Evolutionary conservation across 78 protist species (phyloP), one percentile per base, ranked within the genome.

Genomic region (Dictyostelium purpureum): DNA sequence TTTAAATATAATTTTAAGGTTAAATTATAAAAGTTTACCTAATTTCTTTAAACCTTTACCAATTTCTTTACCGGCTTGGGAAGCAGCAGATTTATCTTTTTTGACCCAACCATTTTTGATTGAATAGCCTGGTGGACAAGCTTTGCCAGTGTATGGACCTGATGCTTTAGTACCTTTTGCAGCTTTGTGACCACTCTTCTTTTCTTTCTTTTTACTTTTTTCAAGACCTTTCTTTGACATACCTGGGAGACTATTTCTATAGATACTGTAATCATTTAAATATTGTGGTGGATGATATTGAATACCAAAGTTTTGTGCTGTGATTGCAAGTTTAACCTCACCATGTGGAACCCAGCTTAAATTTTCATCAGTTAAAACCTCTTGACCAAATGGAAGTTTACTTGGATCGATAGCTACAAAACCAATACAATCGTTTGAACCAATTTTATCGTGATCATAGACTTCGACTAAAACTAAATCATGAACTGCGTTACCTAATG

Each of bases 251-350:
- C 45, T 11, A 21, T 11, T 12, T 73, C 91, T 70, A 19, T 38
- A 85, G 21, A 63, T 54, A 6, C 57, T 40, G 73, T 85, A 85
- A 1, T 70, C 91, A 3, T 56, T 31, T 31, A 52, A 24, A 38
- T 85, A 85, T 1, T 49, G 16, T 43, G 91, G 81, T 71, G 91
- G 91, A 10, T 43, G 7, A 1, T 5, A 2, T 43, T 85, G 82
- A 14, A 74, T 26, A 33, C 91, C 91, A 47, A 85, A 85, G 33
- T 85, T 85, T 0, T 73, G 19, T 24, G 91, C 91, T n/a, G 91
- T 85, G 11, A 85, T 7, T 43, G 91, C 37, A 26, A 85, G 37
- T 21, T 71, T 65, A 49, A 85, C 24, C 1, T 51, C 75, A 73
- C 91, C 91, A 73, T 85, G 91, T 73, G 79, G 91, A 14, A 77